phyloP scores from a whole-genome alignment of 2,329 filamentous ascomycete genomes.

The Sphaerulina musiva region DNA sequence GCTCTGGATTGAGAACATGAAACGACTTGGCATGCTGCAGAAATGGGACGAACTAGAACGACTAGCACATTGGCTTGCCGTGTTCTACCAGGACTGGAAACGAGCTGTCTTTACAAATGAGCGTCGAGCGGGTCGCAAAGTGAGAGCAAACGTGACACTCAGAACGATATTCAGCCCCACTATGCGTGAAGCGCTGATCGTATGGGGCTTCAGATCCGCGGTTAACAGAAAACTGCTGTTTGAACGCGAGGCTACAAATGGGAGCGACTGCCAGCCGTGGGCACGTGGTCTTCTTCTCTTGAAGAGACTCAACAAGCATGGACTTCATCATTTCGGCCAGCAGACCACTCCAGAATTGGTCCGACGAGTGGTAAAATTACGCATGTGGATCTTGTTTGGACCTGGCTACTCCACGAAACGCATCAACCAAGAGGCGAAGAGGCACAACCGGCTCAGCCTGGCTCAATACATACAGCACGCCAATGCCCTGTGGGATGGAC shows the following conservation, averaged over 20 bases:
- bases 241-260: background rate
- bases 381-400: conserved; percentile 35
- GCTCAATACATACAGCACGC: conserved; percentile 29
- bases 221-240: conserved; percentile 13
- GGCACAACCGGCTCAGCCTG: conserved; percentile 23
- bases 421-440: conserved; percentile 20
- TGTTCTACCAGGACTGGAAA: conserved; percentile 13
- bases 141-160: background rate
- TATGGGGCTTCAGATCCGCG: conserved; percentile 31
- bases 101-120: background rate
- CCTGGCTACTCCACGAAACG: conserved; percentile 24
- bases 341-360: conserved; percentile 13
- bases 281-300: conserved; percentile 30
- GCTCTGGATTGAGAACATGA: conserved; percentile 54
- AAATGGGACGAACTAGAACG: conserved; percentile 48
- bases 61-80: conserved; percentile 48
- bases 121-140: background rate
- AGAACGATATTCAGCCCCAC: conserved; percentile 18
- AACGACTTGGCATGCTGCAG: conserved; percentile 53
- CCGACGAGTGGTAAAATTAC: conserved; percentile 22
- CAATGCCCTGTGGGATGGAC: conserved; percentile 26
- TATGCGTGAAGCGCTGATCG: conserved; percentile 30
- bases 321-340: conserved; percentile 20
- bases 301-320: conserved; percentile 21
- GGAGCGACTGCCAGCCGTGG: conserved; percentile 21